Evolutionary conservation across 2,329 filamentous ascomycete species (phyloP).

Genomic region (Plenodomus lindquistii): DNA sequence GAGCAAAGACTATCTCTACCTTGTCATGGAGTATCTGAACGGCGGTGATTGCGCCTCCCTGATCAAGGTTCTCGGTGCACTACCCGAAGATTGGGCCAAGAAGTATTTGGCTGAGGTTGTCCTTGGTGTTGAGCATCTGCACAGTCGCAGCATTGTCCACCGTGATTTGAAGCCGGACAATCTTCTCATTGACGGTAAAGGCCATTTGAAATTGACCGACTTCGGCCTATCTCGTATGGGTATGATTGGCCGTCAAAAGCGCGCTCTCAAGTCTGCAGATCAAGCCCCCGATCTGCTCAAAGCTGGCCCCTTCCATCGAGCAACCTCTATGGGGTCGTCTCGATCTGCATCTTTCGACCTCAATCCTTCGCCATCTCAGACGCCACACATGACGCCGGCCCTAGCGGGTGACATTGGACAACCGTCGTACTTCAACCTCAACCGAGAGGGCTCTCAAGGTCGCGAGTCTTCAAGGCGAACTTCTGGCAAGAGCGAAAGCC

Average conservation of each 20-base stretch:
- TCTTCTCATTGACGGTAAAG: constrained; percentile 92
- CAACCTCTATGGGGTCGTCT: constrained; percentile 84
- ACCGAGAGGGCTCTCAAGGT: constrained; percentile 59
- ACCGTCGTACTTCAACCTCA: constrained; percentile 90
- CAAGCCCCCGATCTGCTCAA: constrained; percentile 91
- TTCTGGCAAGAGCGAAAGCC: constrained; percentile 89
- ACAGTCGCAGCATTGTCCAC: constrained; percentile 93
- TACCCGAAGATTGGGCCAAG: constrained; percentile 97
- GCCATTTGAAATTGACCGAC: constrained; percentile 94
- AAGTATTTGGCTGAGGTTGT: constrained; percentile 97
- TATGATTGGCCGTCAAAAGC: constrained; percentile 92
- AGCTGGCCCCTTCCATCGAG: constrained; percentile 85
- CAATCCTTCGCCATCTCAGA: constrained; percentile 77
- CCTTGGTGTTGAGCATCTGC: constrained; percentile 93
- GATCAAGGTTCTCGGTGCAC: constrained; percentile 88
- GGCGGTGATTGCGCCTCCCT: constrained; percentile 95
- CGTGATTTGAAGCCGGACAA: constrained; percentile 97
- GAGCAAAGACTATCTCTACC: constrained; percentile 97
- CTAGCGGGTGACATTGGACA: constrained; percentile 70
- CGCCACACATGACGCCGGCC: constrained; percentile 84
- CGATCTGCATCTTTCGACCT: constrained; percentile 93
- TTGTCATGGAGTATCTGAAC: constrained; percentile 99
- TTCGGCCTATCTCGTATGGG: constrained; percentile 98
- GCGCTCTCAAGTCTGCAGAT: constrained; percentile 76
- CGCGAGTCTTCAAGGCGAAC: constrained; percentile 68